Evolutionary conservation across 2,329 filamentous ascomycete genomes (phyloP), one percentile per base, ranked within the genome.

Genomic region (Alternaria metachromatica): DNA sequence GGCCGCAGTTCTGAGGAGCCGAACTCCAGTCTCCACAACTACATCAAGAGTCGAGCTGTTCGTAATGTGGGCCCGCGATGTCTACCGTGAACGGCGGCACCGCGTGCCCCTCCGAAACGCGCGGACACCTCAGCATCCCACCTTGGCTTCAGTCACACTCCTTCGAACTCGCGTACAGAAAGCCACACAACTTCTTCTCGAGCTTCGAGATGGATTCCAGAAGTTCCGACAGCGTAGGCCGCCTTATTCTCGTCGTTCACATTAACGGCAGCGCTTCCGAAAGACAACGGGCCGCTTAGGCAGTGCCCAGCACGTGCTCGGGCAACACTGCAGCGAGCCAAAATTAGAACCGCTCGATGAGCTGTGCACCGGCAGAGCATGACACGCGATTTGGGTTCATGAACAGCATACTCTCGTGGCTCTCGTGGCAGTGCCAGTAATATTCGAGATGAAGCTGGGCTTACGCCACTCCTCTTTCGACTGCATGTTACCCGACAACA

Each of bases 391-490:
- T 59, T 55, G 61, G 54, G 58, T 59, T 58, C 55, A 66, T 57
- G 51, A 55, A 60, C 50, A 48, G 48, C 53, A 54, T 55, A 55
- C 26, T n/a, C 54, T 18, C 58, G 55, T 62, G 62, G 66, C 67
- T 69, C 60, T 62, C 66, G 72, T 73, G 70, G 74, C 72, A 62
- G 67, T 67, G 64, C 61, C 64, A 62, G 55, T 57, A 60, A 60
- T 71, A 69, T 73, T 70, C 63, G 66, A 70, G 65, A 70, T 69
- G 65, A 69, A 55, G 57, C 53, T 56, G 64, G 60, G 69, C 67
- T 69, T 71, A 66, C 62, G 66, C 72, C 68, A 68, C 55, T 26
- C 63, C 60, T 59, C 28, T 57, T 67, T 59, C 63, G 64, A 67
- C 57, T 53, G 23, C 59, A 65, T 65, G 72, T 71, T 63, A 70